Conservation (phyloP, 306 rosid species). For the Trifolium subterraneum region DNA sequence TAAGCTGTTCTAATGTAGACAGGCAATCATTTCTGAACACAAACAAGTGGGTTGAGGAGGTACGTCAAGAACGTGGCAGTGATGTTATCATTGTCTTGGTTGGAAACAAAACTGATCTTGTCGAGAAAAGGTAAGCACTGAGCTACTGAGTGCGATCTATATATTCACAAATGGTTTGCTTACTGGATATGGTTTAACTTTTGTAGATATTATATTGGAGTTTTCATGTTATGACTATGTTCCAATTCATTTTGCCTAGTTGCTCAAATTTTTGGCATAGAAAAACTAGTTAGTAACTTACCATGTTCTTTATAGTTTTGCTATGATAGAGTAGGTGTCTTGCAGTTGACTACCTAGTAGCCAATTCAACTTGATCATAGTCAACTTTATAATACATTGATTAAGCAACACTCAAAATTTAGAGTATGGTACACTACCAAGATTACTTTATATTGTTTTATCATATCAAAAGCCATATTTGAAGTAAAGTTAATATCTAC, state of each 20-base stretch:
- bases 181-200: constrained; percentile 23
- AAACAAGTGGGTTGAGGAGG: constrained; percentile 94
- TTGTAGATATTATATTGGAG: neutral
- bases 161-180: neutral
- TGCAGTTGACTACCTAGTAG: neutral
- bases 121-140: constrained; percentile 82
- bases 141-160: neutral
- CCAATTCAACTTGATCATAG: neutral
- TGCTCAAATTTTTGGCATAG: neutral
- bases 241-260: constrained; percentile 18
- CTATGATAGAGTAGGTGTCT: constrained; percentile 10
- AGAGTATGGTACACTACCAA: neutral
- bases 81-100: constrained; percentile 97
- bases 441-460: constrained; percentile 13
- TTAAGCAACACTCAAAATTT: constrained; percentile 8
- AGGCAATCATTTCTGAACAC: constrained; percentile 91
- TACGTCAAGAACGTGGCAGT: constrained; percentile 87
- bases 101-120: constrained; percentile 98
- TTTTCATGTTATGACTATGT: constrained; percentile 11
- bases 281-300: neutral
- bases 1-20: constrained; percentile 64
- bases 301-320: constrained; percentile 15
- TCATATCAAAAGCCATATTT: constrained; percentile 23
- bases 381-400: constrained; percentile 18
- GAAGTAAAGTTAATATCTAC: constrained; percentile 16